Base-by-base conservation (phyloP, 1,284 basidiomycete species). In the Cryptococcus sp. region DNA sequence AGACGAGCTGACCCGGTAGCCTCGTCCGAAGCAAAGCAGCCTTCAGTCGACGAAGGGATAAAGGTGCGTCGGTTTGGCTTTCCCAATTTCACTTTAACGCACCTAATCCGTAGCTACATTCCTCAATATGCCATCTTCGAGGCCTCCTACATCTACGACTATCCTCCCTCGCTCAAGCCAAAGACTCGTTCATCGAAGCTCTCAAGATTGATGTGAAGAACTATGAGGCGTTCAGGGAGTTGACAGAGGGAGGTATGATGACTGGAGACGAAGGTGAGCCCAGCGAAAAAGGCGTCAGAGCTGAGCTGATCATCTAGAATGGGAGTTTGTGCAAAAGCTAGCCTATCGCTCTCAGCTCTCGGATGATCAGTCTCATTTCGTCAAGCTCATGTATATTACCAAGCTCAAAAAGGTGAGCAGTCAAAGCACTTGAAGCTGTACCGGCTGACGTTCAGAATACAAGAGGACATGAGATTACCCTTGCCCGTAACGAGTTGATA, bases 151-250 rank as follows among this genome's bases (percentile, higher is more conserved):
- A 97, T 81, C 81, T 97, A 24, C 92, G 97, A 58, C 77, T 97
- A 11, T 93, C 92, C 57, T 85, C 91, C 6, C 82, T 85, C 12
- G 85, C 88, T 38, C 81, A 87, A 54, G 95, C 95, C 0, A 94
- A 94, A 63, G 80, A 89, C 49, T 87, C 85, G 56, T 97, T 97
- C 66, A 86, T 97, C 82, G 91, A 97, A 59, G 93, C 95, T 1
- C 78, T 99, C 14, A 80, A 85, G 0, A 77, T 97, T 12, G 95
- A 99, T 62, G 89, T 98, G 23, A 97, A 97, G 71, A 97, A 94
- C 69, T 98, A 92, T 66, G 95, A 98, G 58, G 86, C 91, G 1
- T 98, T 97, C 63, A 82, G 87, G 47, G 86, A 93, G 54, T 79
- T 99, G 5, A 78, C 97, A 19, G 85, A 84, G 35, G 87, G 91